Evolutionary conservation across 2,329 filamentous ascomycete species (phyloP), one percentile per base, ranked within the genome.

Genomic region (Daldinia eschscholtzii): DNA sequence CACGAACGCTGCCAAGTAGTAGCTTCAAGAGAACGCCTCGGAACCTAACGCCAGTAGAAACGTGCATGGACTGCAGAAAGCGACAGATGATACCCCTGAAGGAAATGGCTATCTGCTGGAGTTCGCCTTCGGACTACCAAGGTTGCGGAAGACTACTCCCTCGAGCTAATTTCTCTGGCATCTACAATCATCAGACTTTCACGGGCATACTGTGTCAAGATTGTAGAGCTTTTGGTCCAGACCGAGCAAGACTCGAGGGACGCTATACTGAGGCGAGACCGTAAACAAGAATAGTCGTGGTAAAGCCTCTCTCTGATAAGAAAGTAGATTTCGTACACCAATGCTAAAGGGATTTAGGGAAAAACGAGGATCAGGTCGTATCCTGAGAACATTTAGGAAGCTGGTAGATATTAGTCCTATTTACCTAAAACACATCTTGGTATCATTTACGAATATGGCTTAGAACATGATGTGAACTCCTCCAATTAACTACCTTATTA

Each of bases 131-230:
- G 12, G 62, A 63, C 4, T n/a, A 57, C n/a, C 37, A 57, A 44
- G 66, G 66, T 20, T 69, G 66, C 13, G 66, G 66, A 53, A 66
- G 66, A 48, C 42, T 69, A 9, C 63, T 69, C n/a, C 62, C 62
- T 5, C 33, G 4, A 2, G 18, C 30, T 26, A 44, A 30, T 2
- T 60, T 66, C 18, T 60, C 59, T 6, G 37, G 48, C 1, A 33
- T 23, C 18, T 23, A 44, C 12, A 30, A 26, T 13, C 50, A 42
- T 12, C 48, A 53, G 9, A 28, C 26, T 0, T 62, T 56, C 18
- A 63, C 59, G 12, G 59, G 59, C 1, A 30, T 66, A 28, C 46
- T 66, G 18, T 69, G 66, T 42, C 56, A 39, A 12, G 66, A 69
- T 23, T 69, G 66, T 28, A 56, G 63, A 60, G 42, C 63, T 12